Percentiles rank a stretch among this genome's conserved stretches.
Evolutionary conservation across 441 rosid species (phyloP).

Genomic region (Dalechampia spathulata): DNA sequence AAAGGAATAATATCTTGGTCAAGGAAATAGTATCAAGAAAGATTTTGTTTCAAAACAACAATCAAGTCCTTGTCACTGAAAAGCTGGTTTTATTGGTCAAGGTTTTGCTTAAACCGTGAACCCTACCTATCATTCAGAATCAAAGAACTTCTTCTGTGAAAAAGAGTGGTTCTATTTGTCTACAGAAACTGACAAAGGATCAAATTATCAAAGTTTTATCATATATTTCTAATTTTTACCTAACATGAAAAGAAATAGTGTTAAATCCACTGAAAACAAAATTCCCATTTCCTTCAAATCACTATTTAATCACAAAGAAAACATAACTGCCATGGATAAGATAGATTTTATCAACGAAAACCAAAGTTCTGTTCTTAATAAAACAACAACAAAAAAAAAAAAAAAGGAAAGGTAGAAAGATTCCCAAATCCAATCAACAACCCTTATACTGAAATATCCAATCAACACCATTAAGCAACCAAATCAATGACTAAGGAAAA

Average conservation of each 20-base stretch:
- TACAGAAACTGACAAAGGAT: slow-evolving; percentile 1
- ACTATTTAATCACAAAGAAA: background rate
- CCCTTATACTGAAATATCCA: background rate
- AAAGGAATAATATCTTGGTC: slow-evolving; percentile 2
- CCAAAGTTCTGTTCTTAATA: background rate
- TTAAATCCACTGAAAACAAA: background rate
- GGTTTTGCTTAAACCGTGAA: slow-evolving; percentile 1
- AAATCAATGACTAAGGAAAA: slow-evolving; percentile 2
- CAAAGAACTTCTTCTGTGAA: slow-evolving; percentile 1
- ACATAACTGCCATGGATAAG: no score
- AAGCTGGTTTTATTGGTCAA: slow-evolving; percentile 12
- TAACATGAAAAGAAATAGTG: background rate
- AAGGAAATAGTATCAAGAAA: slow-evolving; percentile 5
- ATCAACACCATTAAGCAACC: background rate
- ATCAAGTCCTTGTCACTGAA: slow-evolving; percentile 13
- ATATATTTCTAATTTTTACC: background rate
- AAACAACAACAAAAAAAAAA: background rate
- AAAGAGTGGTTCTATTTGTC: background rate
- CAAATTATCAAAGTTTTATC: background rate
- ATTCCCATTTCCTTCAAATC: background rate
- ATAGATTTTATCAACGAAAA: no score
- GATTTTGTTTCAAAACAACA: background rate
- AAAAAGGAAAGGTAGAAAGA: background rate
- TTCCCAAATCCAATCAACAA: slow-evolving; percentile 13
- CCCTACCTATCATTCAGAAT: background rate